These are phyloP conservation scores for Cladosporium velox DNA, from an alignment of 2,329 filamentous ascomycete species.

Conservation along the genomic window DNA sequence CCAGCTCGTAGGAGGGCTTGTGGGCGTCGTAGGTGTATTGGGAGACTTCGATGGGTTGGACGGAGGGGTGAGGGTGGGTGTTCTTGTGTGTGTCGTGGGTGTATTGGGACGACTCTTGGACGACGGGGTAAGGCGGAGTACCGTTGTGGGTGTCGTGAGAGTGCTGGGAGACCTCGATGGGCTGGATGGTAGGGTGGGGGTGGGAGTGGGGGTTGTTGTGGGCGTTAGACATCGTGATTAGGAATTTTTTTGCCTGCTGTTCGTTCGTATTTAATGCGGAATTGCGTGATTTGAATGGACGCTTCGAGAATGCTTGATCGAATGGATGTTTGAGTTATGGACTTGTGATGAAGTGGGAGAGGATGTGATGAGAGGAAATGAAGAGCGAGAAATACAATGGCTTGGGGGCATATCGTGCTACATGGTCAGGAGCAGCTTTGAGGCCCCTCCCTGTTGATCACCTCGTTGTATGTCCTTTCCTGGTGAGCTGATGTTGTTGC, in stretches of 20 bases:
- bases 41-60: conserved; percentile 22
- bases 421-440: background rate
- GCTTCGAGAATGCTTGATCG: background rate
- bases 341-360: background rate
- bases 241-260: background rate
- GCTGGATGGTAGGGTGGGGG: conserved; percentile 7
- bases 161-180: conserved; percentile 22
- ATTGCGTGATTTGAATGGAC: background rate
- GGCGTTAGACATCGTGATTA: background rate
- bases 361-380: background rate
- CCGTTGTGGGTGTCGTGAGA: conserved; percentile 19
- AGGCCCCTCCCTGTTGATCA: background rate
- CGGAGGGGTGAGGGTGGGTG: conserved; percentile 8
- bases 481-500: conserved; percentile 12
- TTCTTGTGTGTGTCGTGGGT: background rate
- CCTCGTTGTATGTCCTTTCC: background rate
- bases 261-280: background rate
- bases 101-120: background rate
- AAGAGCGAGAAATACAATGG: background rate
- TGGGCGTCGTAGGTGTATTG: conserved; percentile 20
- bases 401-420: background rate
- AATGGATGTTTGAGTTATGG: background rate
- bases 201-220: background rate
- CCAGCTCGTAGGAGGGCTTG: conserved; percentile 21
- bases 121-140: no score